Conservation (phyloP, 2,329 filamentous ascomycete genomes). For the Capronia epimyces region DNA sequence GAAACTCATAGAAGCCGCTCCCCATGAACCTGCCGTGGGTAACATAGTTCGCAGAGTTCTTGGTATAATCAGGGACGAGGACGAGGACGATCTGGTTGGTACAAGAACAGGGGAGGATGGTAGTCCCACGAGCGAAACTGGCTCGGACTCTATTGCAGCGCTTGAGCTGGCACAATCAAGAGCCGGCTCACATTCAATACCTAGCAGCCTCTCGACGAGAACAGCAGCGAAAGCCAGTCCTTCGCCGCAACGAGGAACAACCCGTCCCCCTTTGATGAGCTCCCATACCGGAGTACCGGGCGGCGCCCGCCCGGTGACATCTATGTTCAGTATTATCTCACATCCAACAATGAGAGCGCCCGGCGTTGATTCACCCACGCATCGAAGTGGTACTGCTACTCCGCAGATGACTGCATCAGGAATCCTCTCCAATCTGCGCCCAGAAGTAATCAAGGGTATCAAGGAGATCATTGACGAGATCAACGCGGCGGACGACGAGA, state of each 20-base stretch:
- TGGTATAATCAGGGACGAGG: conserved; percentile 85
- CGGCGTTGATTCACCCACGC: conserved; percentile 36
- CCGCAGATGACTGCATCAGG: conserved; percentile 30
- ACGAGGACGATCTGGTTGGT: conserved; percentile 63
- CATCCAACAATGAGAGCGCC: conserved; percentile 46
- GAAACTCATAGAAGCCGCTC: conserved; percentile 74
- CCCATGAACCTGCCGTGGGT: conserved; percentile 83
- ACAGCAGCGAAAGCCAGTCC: conserved; percentile 11
- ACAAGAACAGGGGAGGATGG: conserved; percentile 48
- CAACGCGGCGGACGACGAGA: conserved; percentile 85
- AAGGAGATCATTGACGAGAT: conserved; percentile 95
- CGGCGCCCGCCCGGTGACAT: conserved; percentile 51
- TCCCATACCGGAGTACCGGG: conserved; percentile 56
- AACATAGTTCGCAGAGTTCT: conserved; percentile 90
- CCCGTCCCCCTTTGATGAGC: conserved; percentile 57
- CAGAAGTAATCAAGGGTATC: conserved; percentile 89
- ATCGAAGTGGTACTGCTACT: conserved; percentile 33
- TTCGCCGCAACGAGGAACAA: conserved; percentile 31
- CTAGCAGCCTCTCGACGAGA: conserved; percentile 10
- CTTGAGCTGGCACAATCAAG: conserved; percentile 14
- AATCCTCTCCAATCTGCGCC: conserved; percentile 63
- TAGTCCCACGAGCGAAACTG: conserved; percentile 53
- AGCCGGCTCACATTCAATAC: conserved; percentile 4
- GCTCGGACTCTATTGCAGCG: conserved; percentile 44
- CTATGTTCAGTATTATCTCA: conserved; percentile 83